These are phyloP conservation scores for Trebouxia sp. DNA, from an alignment of 139 green algal genomes.

Conservation along the genomic window DNA sequence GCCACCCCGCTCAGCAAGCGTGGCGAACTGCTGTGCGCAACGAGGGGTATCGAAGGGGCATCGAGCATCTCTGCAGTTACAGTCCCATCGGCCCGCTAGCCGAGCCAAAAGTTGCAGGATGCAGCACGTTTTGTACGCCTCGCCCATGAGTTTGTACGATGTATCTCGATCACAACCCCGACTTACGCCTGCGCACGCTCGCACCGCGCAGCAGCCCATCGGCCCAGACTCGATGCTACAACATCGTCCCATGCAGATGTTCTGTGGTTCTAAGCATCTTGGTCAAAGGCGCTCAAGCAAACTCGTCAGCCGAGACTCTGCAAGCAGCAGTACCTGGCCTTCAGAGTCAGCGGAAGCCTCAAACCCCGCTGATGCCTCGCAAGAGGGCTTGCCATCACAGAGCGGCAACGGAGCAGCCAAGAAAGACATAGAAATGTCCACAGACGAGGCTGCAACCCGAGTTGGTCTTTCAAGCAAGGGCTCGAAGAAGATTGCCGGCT, in stretches of 20 bases:
- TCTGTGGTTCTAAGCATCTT: background rate
- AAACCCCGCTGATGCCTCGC: background rate
- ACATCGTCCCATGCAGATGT: background rate
- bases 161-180: too few species aligned
- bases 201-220: too few species aligned
- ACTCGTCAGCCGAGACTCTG: background rate
- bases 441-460: background rate
- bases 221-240: too few species aligned
- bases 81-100: too few species aligned
- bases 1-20: too few species aligned
- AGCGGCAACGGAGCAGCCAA: background rate
- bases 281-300: background rate
- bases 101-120: too few species aligned
- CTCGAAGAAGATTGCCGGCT: constrained; percentile 7
- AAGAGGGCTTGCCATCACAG: background rate
- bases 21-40: too few species aligned
- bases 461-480: constrained; percentile 10
- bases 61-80: too few species aligned
- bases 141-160: too few species aligned
- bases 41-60: too few species aligned
- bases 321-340: constrained; percentile 18
- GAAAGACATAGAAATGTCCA: background rate
- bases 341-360: background rate
- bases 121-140: too few species aligned
- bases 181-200: too few species aligned